phyloP scores from a whole-genome alignment of 164 flowering plant species.

The Magnolia kwangsiensis region DNA sequence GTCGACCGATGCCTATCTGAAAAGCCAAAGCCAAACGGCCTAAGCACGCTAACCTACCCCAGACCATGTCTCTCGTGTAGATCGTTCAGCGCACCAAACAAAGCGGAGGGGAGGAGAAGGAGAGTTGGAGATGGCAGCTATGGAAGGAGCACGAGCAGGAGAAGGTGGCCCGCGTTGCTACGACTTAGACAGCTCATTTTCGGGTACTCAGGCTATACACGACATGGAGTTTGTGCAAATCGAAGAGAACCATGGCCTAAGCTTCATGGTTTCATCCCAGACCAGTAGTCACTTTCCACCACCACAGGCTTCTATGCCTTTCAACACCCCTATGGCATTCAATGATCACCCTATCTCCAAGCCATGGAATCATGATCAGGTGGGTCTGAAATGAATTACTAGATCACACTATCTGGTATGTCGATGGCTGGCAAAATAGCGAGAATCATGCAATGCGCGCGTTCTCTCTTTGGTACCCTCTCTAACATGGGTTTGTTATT shows the following conservation, averaged over 20 bases:
- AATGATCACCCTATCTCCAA: conserved; percentile 23
- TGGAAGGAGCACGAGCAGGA: conserved; percentile 23
- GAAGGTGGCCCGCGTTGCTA: conserved; percentile 24
- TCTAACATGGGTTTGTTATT: background rate
- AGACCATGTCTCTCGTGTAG: background rate
- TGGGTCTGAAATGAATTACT: background rate
- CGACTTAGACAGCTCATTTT: conserved; percentile 31
- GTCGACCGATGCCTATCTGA: background rate
- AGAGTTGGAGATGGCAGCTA: background rate
- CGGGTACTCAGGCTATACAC: conserved; percentile 29
- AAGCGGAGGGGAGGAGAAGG: background rate
- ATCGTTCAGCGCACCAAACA: background rate
- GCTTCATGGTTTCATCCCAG: conserved; percentile 39
- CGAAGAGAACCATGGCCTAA: conserved; percentile 44
- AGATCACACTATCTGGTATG: background rate
- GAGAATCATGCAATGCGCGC: background rate
- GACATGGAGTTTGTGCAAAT: conserved; percentile 57
- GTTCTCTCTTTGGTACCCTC: background rate
- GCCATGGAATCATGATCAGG: conserved; percentile 41
- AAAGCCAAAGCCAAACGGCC: conserved; percentile 2
- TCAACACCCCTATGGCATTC: conserved; percentile 28
- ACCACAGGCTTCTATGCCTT: conserved; percentile 26
- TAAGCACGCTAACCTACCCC: background rate
- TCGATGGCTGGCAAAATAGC: background rate
- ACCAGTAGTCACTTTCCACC: background rate